Conservation (phyloP, 345 rosid genomes). For the Pelargonium nanum region DNA sequence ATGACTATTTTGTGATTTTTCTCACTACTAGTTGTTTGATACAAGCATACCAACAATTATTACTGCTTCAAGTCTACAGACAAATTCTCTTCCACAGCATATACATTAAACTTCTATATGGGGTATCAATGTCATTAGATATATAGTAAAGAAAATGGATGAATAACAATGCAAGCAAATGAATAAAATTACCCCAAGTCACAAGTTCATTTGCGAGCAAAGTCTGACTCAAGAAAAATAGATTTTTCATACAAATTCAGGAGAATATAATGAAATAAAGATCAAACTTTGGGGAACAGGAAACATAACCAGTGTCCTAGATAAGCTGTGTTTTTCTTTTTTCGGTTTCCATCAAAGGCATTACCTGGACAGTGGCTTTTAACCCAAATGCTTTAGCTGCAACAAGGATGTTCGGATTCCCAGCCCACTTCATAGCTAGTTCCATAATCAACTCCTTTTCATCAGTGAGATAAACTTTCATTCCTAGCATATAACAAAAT, state of each 20-base stretch:
- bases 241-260: not conserved
- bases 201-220: no score
- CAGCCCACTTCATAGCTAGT: conserved; percentile 81
- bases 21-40: not conserved
- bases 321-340: not conserved
- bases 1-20: no score
- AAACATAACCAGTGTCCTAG: not conserved
- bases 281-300: not conserved
- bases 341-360: not conserved
- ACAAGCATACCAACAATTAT: not conserved
- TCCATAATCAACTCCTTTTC: conserved; percentile 97
- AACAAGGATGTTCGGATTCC: conserved; percentile 67
- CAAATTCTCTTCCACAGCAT: no score
- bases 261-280: not conserved
- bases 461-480: conserved; percentile 84
- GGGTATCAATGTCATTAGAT: no score
- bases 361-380: conserved; percentile 77
- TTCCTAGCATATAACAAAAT: conserved; percentile 32
- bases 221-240: no score
- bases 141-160: no score
- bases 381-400: conserved; percentile 83
- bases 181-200: no score
- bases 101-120: no score
- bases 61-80: not conserved
- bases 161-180: no score